Evolutionary conservation across 2,329 filamentous ascomycete genomes (phyloP).

Genomic region (Calycina herbarum): DNA sequence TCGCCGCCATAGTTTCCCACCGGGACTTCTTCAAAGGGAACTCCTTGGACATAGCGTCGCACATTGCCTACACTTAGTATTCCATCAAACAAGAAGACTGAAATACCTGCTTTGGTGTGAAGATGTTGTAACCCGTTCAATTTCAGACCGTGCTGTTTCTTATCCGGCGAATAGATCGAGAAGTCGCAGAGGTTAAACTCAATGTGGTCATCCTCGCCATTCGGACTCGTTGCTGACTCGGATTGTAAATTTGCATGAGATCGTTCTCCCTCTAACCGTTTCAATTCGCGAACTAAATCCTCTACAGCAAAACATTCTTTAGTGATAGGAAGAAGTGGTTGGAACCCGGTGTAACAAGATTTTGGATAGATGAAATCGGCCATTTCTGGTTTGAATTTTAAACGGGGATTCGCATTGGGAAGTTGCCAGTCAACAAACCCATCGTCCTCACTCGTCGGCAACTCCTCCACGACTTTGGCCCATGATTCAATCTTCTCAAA

Average conservation of each 20-base stretch:
- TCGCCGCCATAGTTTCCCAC: conserved; percentile 65
- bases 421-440: background rate
- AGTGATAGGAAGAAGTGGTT: conserved; percentile 19
- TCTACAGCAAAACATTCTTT: conserved; percentile 21
- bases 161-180: conserved; percentile 50
- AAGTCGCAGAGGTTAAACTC: conserved; percentile 60
- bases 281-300: conserved; percentile 14
- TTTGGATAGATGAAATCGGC: conserved; percentile 18
- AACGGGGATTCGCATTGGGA: background rate
- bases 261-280: background rate
- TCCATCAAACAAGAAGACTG: conserved; percentile 59
- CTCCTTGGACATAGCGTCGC: conserved; percentile 50
- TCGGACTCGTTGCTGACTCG: background rate
- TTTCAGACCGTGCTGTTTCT: conserved; percentile 43
- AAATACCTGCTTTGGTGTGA: conserved; percentile 40
- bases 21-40: conserved; percentile 59
- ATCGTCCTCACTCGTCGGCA: background rate
- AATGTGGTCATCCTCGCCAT: conserved; percentile 15
- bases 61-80: conserved; percentile 48
- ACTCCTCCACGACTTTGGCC: background rate
- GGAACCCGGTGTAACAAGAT: conserved; percentile 19
- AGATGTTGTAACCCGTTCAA: conserved; percentile 57
- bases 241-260: background rate
- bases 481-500: background rate
- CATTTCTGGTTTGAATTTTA: background rate